These are phyloP conservation scores for Globisporangium alternatum DNA, from an alignment of 352 stramenopile genomes.

Conservation along the genomic window DNA sequence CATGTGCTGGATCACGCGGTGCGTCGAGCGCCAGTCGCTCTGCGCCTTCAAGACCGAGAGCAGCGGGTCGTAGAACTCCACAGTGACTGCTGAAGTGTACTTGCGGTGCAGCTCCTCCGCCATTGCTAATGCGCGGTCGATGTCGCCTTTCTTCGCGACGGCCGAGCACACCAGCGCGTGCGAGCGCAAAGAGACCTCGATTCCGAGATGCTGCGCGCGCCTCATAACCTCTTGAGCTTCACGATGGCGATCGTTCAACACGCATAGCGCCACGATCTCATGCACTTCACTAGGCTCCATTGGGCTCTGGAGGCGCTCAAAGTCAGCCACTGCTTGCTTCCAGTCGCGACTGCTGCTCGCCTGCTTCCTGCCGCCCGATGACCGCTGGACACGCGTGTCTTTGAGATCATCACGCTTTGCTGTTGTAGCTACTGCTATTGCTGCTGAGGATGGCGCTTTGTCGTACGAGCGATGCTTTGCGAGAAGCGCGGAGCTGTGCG, in stretches of 20 bases:
- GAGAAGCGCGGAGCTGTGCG: not conserved
- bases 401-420: not conserved
- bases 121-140: conserved; percentile 39
- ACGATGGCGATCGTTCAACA: conserved; percentile 37
- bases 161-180: conserved; percentile 47
- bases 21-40: conserved; percentile 58
- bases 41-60: conserved; percentile 52
- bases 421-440: not conserved
- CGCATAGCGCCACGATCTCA: conserved; percentile 37
- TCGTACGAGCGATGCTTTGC: not conserved
- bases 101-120: conserved; percentile 28
- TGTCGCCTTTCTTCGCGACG: conserved; percentile 45
- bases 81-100: conserved; percentile 22
- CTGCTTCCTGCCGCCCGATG: not conserved
- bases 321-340: conserved; percentile 41
- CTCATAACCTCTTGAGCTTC: conserved; percentile 51
- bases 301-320: conserved; percentile 32
- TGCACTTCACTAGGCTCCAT: conserved; percentile 23
- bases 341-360: conserved; percentile 25
- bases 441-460: not conserved
- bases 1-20: conserved; percentile 63
- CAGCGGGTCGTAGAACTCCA: conserved; percentile 44
- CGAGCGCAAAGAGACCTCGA: conserved; percentile 29
- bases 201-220: conserved; percentile 34
- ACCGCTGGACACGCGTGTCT: not conserved